These are phyloP conservation scores for Durio zibethinus DNA, from an alignment of 345 rosid genomes.

Conservation along the genomic window DNA sequence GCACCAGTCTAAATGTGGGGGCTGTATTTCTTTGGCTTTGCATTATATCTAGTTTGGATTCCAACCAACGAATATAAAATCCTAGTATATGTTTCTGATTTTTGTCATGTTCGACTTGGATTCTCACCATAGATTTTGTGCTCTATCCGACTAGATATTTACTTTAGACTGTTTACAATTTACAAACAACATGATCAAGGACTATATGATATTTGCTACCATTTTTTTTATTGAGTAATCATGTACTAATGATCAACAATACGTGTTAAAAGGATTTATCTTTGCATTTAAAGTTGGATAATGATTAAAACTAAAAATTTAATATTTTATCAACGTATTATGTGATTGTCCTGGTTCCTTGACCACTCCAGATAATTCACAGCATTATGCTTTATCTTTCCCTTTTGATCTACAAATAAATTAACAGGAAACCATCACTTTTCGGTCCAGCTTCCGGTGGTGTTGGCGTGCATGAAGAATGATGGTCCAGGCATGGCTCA, in stretches of 20 bases:
- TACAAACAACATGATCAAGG: too few relatives aligned
- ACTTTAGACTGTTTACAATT: too few relatives aligned
- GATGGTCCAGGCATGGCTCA: conserved; percentile 44
- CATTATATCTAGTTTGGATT: neutral
- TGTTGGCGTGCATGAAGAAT: conserved; percentile 17
- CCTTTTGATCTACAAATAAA: neutral
- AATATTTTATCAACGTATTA: too few relatives aligned
- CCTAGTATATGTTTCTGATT: neutral
- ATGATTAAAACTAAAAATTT: too few relatives aligned
- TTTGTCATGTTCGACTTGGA: conserved; percentile 1
- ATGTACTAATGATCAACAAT: too few relatives aligned
- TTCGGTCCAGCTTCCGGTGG: neutral
- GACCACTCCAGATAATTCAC: too few relatives aligned
- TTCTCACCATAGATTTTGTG: neutral
- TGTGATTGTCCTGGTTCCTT: too few relatives aligned
- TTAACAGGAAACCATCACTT: conserved; percentile 21
- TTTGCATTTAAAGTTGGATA: too few relatives aligned
- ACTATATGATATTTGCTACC: too few relatives aligned
- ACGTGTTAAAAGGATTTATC: too few relatives aligned
- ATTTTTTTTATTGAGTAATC: too few relatives aligned
- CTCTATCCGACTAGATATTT: neutral
- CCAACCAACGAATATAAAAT: conserved; percentile 11
- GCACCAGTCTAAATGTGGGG: conserved; percentile 25
- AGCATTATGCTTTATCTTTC: neutral
- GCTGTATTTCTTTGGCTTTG: conserved; percentile 15